Percentiles rank a stretch among this genome's conserved stretches.
These are phyloP conservation scores for Candida piceae DNA, from an alignment of 805 yeast species.

Conservation along the genomic window DNA sequence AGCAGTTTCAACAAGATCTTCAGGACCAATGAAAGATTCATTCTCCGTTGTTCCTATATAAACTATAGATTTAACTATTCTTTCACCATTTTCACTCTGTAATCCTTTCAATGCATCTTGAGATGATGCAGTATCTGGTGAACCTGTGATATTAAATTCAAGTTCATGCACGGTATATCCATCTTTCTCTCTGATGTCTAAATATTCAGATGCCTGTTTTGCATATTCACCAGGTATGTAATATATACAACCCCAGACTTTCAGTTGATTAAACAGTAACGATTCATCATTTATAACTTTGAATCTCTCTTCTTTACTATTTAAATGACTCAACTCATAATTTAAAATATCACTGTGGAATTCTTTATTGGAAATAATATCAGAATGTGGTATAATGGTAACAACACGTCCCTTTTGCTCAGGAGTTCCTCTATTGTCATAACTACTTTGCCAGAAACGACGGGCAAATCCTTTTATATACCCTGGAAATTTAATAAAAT, in stretches of 20 bases:
- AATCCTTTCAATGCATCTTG: background rate
- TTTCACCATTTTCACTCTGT: slow-evolving; percentile 33
- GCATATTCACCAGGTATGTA: slow-evolving; percentile 66
- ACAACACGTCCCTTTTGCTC: slow-evolving; percentile 86
- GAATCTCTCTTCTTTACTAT: slow-evolving; percentile 12
- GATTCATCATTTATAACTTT: slow-evolving; percentile 9
- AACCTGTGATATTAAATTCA: slow-evolving; percentile 45
- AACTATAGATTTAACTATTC: slow-evolving; percentile 50
- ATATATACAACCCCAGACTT: slow-evolving; percentile 80
- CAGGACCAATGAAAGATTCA: slow-evolving; percentile 83
- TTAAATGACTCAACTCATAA: slow-evolving; percentile 21
- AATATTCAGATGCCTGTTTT: slow-evolving; percentile 54
- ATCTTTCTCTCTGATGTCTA: slow-evolving; percentile 82
- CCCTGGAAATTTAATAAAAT: slow-evolving; percentile 49
- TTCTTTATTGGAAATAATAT: slow-evolving; percentile 36
- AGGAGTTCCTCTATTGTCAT: slow-evolving; percentile 88
- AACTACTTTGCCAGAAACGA: slow-evolving; percentile 87
- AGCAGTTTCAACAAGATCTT: slow-evolving; percentile 55
- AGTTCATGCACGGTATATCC: slow-evolving; percentile 74
- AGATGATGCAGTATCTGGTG: slow-evolving; percentile 16
- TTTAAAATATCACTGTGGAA: slow-evolving; percentile 39
- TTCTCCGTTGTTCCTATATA: slow-evolving; percentile 83
- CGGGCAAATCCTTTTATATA: slow-evolving; percentile 70
- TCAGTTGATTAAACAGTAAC: slow-evolving; percentile 39
- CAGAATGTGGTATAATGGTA: slow-evolving; percentile 62